A percentile compares a stretch with the other conserved stretches of the same genome.
Conservation (phyloP, 1,284 basidiomycete genomes). For the Ganoderma boninense region DNA sequence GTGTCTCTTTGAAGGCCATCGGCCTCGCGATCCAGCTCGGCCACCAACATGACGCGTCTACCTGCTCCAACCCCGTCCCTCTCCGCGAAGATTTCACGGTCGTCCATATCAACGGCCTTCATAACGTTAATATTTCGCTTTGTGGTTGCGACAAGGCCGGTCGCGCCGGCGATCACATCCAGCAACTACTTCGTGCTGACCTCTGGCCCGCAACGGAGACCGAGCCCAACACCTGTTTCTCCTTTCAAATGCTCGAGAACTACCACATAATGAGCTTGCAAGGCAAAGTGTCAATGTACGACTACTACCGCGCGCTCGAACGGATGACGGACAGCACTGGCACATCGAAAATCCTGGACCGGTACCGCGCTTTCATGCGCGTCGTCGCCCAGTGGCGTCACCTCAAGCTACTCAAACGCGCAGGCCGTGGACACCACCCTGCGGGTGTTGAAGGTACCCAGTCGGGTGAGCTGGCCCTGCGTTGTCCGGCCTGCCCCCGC, state of each 20-base stretch:
- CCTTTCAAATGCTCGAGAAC: slow-evolving; percentile 25
- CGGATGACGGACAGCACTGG: slow-evolving; percentile 30
- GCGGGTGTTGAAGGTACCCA: slow-evolving; percentile 26
- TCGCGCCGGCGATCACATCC: too few species aligned
- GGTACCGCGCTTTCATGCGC: slow-evolving; percentile 30
- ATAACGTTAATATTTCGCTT: too few species aligned
- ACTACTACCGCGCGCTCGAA: slow-evolving; percentile 28
- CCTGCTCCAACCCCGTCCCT: too few species aligned
- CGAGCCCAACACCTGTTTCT: slow-evolving; percentile 29
- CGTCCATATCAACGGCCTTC: too few species aligned
- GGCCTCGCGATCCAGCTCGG: too few species aligned
- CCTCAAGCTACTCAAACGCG: slow-evolving; percentile 33
- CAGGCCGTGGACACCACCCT: slow-evolving; percentile 32
- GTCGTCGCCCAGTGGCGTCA: slow-evolving; percentile 32
- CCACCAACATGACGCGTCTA: too few species aligned
- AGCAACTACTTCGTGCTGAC: too few species aligned
- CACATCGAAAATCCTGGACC: slow-evolving; percentile 11
- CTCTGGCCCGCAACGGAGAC: too few species aligned
- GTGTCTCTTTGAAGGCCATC: too few species aligned
- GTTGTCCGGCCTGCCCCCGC: slow-evolving; percentile 42
- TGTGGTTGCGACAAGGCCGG: too few species aligned
- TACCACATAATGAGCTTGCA: slow-evolving; percentile 29
- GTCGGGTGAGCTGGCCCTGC: slow-evolving; percentile 35
- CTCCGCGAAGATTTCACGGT: too few species aligned
- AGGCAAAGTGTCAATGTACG: slow-evolving; percentile 26